Evolutionary conservation across 2,329 filamentous ascomycete genomes (phyloP), one percentile per base, ranked within the genome.

Genomic region (Nemania diffusa): DNA sequence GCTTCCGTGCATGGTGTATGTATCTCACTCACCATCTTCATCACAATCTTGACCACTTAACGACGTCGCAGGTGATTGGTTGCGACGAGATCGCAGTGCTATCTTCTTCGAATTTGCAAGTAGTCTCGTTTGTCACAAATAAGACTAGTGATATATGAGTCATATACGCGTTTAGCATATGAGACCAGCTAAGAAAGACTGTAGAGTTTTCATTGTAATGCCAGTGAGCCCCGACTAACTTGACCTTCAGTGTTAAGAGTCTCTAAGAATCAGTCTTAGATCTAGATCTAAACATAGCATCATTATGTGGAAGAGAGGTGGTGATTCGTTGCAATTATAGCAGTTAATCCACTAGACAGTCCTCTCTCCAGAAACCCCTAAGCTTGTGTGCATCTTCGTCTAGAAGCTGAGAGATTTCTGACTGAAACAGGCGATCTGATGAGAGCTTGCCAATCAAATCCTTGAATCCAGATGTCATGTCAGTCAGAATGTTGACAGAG

Each of bases 401-500:
- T 15, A 80, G 61, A 59, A 74, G 74, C 8, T 69, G 68, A 34
- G 48, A 58, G 37, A 79, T 60, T 59, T 73, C 65, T 20, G 62
- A 64, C 44, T 65, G 72, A 11, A 76, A 76, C 15, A 64, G 64
- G 2, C 69, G 62, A 22, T 68, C 69, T 11, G 67, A 71, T 20
- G 65, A 72, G 22, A 73, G 65, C 44, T 73, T 73, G 26, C 73
- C 71, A 13, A 78, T 60, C 32, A 80, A 52, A 24, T 79, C 77
- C 58, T 72, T 71, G 29, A 81, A 72, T 20, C 70, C 71, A 2
- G 71, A 69, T 6, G 74, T 78, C 42, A 76, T 68, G 60, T 78
- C 75, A 17, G 74, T 79, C 37, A 81, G 69, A n/a, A 79, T 52
- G 61, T 79, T 73, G 51, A 77, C 73, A 5, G 73, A 70, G 56